These are phyloP conservation scores for Trichoderma aggressivum DNA, from an alignment of 2,329 filamentous ascomycete species.

Conservation along the genomic window DNA sequence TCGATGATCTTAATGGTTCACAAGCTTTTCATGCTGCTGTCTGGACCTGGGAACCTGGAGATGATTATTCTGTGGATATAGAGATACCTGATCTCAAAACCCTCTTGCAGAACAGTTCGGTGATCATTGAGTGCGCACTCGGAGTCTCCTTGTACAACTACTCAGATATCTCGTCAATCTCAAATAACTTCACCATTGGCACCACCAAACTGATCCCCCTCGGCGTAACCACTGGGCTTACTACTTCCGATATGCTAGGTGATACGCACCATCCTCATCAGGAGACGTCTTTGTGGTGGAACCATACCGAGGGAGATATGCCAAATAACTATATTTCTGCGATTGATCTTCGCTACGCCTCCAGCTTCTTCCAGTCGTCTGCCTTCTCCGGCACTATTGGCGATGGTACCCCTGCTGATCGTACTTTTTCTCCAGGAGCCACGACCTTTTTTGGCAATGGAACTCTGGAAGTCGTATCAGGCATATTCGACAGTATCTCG, in stretches of 20 bases:
- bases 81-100: background rate
- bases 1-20: background rate
- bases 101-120: background rate
- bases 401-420: background rate
- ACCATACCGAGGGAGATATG: background rate
- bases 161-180: background rate
- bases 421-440: background rate
- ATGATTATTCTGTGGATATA: background rate
- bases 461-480: background rate
- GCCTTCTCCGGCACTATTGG: background rate
- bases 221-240: background rate
- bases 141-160: background rate
- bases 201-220: background rate
- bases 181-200: background rate
- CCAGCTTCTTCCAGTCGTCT: background rate
- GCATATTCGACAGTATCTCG: background rate
- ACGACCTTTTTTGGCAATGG: background rate
- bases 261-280: background rate
- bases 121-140: background rate
- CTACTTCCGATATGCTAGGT: background rate
- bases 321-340: background rate
- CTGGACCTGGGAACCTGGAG: background rate
- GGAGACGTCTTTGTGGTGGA: background rate
- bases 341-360: background rate
- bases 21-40: background rate